These are phyloP conservation scores for Piedraia hortae DNA, from an alignment of 2,329 filamentous ascomycete genomes.

Conservation along the genomic window DNA sequence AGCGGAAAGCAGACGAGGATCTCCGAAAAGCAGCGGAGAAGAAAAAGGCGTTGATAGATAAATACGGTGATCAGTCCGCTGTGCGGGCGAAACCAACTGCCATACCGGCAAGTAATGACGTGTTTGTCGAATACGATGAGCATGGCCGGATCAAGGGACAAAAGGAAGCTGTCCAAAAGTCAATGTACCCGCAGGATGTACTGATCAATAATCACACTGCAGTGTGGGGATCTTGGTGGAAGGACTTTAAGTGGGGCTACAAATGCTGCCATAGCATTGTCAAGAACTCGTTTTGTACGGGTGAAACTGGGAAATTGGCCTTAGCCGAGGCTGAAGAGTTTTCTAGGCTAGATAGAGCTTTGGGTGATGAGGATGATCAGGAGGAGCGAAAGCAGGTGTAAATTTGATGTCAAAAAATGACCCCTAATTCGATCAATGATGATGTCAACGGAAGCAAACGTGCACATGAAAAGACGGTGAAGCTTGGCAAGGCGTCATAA, in stretches of 20 bases:
- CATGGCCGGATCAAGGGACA: conserved; percentile 70
- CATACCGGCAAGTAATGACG: conserved; percentile 49
- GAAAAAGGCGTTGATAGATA: conserved; percentile 45
- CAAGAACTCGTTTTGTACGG: conserved; percentile 95
- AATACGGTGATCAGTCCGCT: conserved; percentile 48
- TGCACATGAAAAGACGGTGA: too few relatives aligned
- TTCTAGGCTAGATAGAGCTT: too few relatives aligned
- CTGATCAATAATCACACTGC: conserved; percentile 72
- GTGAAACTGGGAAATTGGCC: conserved; percentile 57
- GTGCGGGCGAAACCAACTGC: conserved; percentile 24
- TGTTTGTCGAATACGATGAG: conserved; percentile 85
- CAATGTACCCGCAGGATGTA: conserved; percentile 78
- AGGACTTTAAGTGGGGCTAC: conserved; percentile 84
- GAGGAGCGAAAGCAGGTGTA: too few relatives aligned
- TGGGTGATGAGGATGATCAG: too few relatives aligned
- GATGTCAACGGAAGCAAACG: too few relatives aligned
- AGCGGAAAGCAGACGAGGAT: conserved; percentile 49
- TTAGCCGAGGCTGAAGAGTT: conserved; percentile 48
- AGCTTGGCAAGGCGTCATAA: too few relatives aligned
- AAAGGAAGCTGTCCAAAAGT: conserved; percentile 46
- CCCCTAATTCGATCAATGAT: too few relatives aligned
- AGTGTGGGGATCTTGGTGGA: conserved; percentile 96
- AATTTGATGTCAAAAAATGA: too few relatives aligned
- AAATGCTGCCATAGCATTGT: conserved; percentile 78
- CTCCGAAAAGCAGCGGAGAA: conserved; percentile 39